These are phyloP conservation scores for Aspergillus arachidicola DNA, from an alignment of 2,329 filamentous ascomycete genomes.

Conservation along the genomic window DNA sequence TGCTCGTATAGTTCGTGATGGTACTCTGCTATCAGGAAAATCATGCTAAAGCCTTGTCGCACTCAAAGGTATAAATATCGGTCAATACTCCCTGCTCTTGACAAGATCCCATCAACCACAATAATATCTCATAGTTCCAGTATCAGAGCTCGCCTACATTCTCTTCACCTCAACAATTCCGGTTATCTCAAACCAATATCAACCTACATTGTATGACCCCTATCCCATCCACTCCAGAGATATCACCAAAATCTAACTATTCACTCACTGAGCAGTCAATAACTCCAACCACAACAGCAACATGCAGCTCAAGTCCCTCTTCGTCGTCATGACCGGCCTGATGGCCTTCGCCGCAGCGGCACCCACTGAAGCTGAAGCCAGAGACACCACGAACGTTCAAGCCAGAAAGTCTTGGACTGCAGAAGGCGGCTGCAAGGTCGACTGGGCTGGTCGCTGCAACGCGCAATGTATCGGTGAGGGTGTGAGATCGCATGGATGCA, in stretches of 20 bases:
- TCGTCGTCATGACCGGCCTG: not conserved
- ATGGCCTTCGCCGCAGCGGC: not conserved
- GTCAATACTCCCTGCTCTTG: not conserved
- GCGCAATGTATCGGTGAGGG: not conserved
- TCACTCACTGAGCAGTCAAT: not conserved
- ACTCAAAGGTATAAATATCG: not conserved
- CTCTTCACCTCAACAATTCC: not conserved
- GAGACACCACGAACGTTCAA: not conserved
- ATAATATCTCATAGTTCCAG: not conserved
- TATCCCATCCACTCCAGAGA: rapidly evolving
- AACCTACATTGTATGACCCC: not conserved
- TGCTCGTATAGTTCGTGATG: not conserved
- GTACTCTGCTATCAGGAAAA: not conserved
- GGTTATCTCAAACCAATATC: not conserved
- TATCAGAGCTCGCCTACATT: not conserved
- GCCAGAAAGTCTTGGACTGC: not conserved
- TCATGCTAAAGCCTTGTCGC: not conserved
- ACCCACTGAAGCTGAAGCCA: not conserved
- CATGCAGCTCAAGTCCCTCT: not conserved
- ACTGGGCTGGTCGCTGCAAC: not conserved
- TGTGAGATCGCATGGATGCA: not conserved
- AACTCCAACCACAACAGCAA: not conserved
- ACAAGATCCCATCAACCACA: not conserved
- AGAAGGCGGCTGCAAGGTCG: not conserved
- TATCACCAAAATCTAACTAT: not conserved